Evolutionary conservation across 768 basidiomycete species (phyloP).

Genomic region (Tremella yokohamensis): DNA sequence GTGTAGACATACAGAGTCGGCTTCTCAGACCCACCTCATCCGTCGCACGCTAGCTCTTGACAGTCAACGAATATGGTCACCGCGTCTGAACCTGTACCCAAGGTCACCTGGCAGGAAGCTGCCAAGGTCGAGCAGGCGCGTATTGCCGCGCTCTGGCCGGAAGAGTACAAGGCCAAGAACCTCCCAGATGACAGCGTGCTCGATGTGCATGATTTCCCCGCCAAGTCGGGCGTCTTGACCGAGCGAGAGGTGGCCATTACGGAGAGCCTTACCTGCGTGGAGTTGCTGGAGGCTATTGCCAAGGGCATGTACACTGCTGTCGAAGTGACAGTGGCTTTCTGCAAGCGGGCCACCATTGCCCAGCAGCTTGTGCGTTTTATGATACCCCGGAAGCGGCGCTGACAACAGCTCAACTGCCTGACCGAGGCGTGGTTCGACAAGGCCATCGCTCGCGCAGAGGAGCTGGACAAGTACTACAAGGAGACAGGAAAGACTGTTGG

Average conservation of each 20-base stretch:
- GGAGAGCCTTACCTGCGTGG: conserved; percentile 54
- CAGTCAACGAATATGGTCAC: not conserved
- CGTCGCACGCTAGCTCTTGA: too few relatives aligned
- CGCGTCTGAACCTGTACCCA: not conserved
- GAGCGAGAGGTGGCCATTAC: conserved; percentile 63
- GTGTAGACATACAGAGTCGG: too few relatives aligned
- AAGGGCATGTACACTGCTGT: conserved; percentile 41
- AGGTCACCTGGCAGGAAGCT: conserved; percentile 19
- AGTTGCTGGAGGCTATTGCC: conserved; percentile 16
- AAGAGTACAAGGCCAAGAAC: not conserved
- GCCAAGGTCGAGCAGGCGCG: conserved; percentile 8
- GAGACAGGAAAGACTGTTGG: conserved; percentile 66
- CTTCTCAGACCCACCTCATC: too few relatives aligned
- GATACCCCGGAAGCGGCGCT: not conserved
- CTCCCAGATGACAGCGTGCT: conserved; percentile 53
- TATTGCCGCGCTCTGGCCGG: not conserved
- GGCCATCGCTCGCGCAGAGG: conserved; percentile 62
- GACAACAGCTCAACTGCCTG: conserved; percentile 66
- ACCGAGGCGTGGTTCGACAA: conserved; percentile 78
- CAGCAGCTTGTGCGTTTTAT: conserved; percentile 62
- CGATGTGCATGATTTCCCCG: conserved; percentile 56
- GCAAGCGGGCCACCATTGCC: conserved; percentile 72
- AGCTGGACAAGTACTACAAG: conserved; percentile 64
- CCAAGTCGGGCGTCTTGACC: conserved; percentile 59
- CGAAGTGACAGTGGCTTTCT: conserved; percentile 54